phyloP scores from a whole-genome alignment of 148 eudicot genomes.

The Nyssa sinensis region DNA sequence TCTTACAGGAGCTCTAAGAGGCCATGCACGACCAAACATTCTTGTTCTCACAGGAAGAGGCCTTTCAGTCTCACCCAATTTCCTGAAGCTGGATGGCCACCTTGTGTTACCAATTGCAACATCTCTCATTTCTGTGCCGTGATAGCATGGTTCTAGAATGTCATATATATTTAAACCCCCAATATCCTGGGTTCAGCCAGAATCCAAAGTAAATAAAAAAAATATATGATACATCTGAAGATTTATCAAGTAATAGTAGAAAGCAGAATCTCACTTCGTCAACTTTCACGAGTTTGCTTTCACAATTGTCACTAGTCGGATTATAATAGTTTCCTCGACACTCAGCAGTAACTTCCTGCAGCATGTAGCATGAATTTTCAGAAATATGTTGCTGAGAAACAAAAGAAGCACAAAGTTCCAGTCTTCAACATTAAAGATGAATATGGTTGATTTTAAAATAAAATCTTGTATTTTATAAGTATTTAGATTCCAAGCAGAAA shows the following conservation, averaged over 20 bases:
- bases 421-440: background rate
- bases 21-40: constrained; percentile 99
- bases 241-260: background rate
- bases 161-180: constrained; percentile 66
- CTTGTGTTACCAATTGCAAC: constrained; percentile 25
- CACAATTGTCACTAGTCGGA: constrained; percentile 45
- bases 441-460: background rate
- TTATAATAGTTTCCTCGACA: constrained; percentile 70
- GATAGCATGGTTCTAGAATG: constrained; percentile 93
- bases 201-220: background rate
- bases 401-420: background rate
- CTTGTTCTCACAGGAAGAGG: constrained; percentile 84
- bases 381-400: background rate
- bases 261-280: constrained; percentile 36
- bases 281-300: constrained; percentile 50
- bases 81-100: constrained; percentile 74
- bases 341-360: constrained; percentile 49
- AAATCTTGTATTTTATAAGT: background rate
- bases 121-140: constrained; percentile 28
- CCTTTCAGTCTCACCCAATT: constrained; percentile 74
- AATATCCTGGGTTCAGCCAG: constrained; percentile 43
- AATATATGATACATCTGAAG: background rate
- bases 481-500: background rate
- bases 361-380: background rate
- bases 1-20: constrained; percentile 80